phyloP scores from a whole-genome alignment of 1,139 yeast genomes.

The Diutina mesorugosa region DNA sequence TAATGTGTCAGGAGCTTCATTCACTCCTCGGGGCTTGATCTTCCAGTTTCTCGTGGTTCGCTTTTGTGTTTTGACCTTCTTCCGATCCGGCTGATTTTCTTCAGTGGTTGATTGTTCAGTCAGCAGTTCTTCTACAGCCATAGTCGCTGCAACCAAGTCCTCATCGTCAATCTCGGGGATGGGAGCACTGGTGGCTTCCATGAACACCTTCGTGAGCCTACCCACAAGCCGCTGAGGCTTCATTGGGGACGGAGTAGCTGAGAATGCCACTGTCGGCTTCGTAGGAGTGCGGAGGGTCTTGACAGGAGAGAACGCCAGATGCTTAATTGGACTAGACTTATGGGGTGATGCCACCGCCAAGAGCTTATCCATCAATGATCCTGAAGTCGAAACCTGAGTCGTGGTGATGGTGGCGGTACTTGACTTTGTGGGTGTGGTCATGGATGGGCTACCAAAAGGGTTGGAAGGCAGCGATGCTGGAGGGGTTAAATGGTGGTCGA shows the following conservation, averaged over 20 bases:
- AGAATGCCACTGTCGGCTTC: slow-evolving; percentile 12
- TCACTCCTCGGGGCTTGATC: slow-evolving; percentile 29
- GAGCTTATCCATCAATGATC: not conserved
- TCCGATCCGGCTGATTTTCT: slow-evolving; percentile 12
- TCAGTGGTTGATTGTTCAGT: slow-evolving; percentile 5
- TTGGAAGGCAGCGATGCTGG: not conserved
- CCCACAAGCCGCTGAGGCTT: slow-evolving; percentile 24
- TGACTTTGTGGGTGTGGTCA: slow-evolving; percentile 23
- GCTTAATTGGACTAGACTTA: slow-evolving; percentile 6
- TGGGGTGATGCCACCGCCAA: not conserved
- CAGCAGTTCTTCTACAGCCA: slow-evolving; percentile 6
- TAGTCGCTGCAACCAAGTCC: slow-evolving; percentile 6
- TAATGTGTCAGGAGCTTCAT: slow-evolving; percentile 15
- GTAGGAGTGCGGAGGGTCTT: slow-evolving; percentile 4
- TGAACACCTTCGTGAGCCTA: slow-evolving; percentile 14
- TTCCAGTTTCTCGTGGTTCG: slow-evolving; percentile 52
- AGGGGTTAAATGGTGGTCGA: slow-evolving; percentile 20
- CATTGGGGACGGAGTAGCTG: slow-evolving; percentile 33
- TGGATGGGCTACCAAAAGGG: slow-evolving; percentile 5
- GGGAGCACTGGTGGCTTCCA: slow-evolving; percentile 17
- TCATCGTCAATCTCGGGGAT: slow-evolving; percentile 10
- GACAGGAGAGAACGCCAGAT: slow-evolving; percentile 4
- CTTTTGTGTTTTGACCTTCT: slow-evolving; percentile 37
- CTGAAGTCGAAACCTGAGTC: slow-evolving; percentile 3
- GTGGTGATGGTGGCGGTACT: slow-evolving; percentile 5